Evolutionary conservation across 202 grass and related monocot genomes (phyloP).

Genomic region (Tripidium arundinaceum): DNA sequence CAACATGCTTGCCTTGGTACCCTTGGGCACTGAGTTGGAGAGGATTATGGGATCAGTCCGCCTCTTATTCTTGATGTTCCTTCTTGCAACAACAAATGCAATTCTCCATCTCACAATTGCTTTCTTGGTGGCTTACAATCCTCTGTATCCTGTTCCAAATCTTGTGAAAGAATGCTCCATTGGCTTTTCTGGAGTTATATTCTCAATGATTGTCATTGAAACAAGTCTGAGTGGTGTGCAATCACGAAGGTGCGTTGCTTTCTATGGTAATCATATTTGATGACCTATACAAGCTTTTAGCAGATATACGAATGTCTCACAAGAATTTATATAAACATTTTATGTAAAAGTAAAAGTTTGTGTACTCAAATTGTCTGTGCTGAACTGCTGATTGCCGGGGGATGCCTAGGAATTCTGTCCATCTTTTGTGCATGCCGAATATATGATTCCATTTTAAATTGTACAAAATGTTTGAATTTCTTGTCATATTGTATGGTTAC

Average conservation of each 20-base stretch:
- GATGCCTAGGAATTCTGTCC: background rate
- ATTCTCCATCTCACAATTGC: constrained; percentile 85
- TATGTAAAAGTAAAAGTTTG: background rate
- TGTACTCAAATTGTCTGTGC: background rate
- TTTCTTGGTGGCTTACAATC: constrained; percentile 73
- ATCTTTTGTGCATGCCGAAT: background rate
- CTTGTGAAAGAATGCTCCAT: constrained; percentile 88
- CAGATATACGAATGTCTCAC: background rate
- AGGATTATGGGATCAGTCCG: constrained; percentile 97
- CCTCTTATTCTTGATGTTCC: constrained; percentile 85
- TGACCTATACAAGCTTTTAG: background rate
- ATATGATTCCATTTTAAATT: background rate
- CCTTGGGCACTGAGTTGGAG: constrained; percentile 84
- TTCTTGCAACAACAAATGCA: constrained; percentile 88
- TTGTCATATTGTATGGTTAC: background rate
- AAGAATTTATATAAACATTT: background rate
- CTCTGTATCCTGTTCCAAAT: constrained; percentile 39
- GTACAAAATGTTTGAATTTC: constrained; percentile 12
- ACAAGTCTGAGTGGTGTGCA: constrained; percentile 86
- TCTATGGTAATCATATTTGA: background rate
- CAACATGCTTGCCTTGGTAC: constrained; percentile 95
- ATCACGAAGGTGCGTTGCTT: constrained; percentile 67
- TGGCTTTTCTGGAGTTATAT: constrained; percentile 96
- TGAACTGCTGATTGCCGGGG: background rate
- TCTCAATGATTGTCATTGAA: constrained; percentile 97